Evolutionary conservation across 768 basidiomycete genomes (phyloP), one percentile per base, ranked within the genome.

Genomic region (Chalciporus chontae): DNA sequence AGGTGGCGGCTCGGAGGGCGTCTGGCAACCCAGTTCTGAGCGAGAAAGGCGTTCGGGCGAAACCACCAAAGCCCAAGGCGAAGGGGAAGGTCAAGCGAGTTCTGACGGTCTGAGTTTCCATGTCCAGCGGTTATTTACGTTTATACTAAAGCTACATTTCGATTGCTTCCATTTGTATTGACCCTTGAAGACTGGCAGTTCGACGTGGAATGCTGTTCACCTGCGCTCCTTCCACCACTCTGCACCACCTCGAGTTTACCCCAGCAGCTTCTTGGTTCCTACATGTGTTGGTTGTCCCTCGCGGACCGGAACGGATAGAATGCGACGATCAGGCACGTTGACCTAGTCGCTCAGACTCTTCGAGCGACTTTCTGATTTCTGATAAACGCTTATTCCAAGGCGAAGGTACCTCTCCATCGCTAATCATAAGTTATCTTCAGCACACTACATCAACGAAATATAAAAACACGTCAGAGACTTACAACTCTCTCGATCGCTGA

Each of bases 351-450:
- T 65, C 63, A 43, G 53, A 32, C 8, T 18, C 43, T 51, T 65
- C 67, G 59, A 67, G 61, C 44, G 67, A 69, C 57, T 46, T 67
- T 19, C 67, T 60, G 41, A 67, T 65, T 11, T 67, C 62, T 11
- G 66, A 67, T 19, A 67, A 40, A 15, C 52, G 51, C 48, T 51
- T 61, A 23, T 55, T 56, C 66, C 67, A 67, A 0, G 66, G 66
- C 5, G 66, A 67, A 19, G 66, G 66, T 40, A 67, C 65, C 19
- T 53, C 52, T 45, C 53, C 50, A 41, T 54, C 51, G 51, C 63
- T 64, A 15, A 11, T 40, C 14, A 23, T 15, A 7, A 19, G 21
- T 21, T 21, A 4, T 21, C 31, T 2, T 24, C 21, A 39, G 19
- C n/a, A 23, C 5, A 15, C n/a, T 17, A 8, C 23, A 32, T 36